Percentiles rank a stretch among this genome's conserved stretches.
Evolutionary conservation across 305 asterid species (phyloP).

Genomic region (Fraxinus paxiana): DNA sequence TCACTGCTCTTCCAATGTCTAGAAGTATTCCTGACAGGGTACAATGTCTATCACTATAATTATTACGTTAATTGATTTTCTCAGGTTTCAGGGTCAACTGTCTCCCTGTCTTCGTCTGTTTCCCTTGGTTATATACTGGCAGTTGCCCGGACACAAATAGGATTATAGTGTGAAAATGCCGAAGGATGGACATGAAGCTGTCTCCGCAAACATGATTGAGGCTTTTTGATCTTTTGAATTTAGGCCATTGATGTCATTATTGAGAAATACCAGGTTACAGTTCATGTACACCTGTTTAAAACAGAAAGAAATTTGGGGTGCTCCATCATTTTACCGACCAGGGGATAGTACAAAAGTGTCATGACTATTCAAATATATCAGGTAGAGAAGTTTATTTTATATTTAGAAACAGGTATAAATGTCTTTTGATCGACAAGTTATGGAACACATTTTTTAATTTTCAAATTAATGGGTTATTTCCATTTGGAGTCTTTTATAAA

Average conservation of each 20-base stretch:
- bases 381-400: constrained; percentile 22
- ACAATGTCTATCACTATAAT: constrained; percentile 72
- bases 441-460: constrained; percentile 2
- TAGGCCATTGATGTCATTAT: constrained; percentile 36
- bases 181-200: constrained; percentile 31
- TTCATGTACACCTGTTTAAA: constrained; percentile 30
- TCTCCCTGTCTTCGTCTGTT: constrained; percentile 15
- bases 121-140: constrained; percentile 40
- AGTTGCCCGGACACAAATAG: constrained; percentile 32
- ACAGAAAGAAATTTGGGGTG: constrained; percentile 29
- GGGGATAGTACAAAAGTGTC: constrained; percentile 31
- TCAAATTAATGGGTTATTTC: constrained; percentile 1
- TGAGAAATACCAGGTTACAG: constrained; percentile 33
- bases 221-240: constrained; percentile 25
- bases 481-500: background rate
- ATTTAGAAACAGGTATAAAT: constrained; percentile 19
- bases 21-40: constrained; percentile 65
- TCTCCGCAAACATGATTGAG: constrained; percentile 33
- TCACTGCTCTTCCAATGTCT: constrained; percentile 68
- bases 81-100: constrained; percentile 18
- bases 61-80: constrained; percentile 31
- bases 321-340: constrained; percentile 36
- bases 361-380: constrained; percentile 26
- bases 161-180: constrained; percentile 33
- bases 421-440: background rate